phyloP scores from a whole-genome alignment of 225 moss, liverwort and hornwort species.

The Ulota crispa region DNA sequence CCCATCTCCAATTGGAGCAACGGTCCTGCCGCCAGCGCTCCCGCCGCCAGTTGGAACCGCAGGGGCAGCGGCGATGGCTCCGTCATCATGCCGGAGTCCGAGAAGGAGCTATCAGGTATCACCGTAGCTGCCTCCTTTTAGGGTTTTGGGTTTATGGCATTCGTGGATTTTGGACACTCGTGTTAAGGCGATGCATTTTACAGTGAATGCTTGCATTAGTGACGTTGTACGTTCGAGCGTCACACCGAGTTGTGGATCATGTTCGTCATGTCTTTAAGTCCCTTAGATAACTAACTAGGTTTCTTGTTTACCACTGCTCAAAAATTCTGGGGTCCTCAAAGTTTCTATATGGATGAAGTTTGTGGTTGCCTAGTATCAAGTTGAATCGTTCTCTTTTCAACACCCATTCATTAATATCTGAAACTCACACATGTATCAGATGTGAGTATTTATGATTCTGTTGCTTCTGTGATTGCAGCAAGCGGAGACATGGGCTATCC shows the following conservation, averaged over 20 bases:
- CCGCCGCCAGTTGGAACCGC: conserved; percentile 24
- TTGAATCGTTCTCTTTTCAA: neutral
- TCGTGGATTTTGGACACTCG: neutral
- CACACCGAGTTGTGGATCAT: neutral
- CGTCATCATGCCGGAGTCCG: conserved; percentile 22
- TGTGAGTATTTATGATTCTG: neutral
- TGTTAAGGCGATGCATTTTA: neutral
- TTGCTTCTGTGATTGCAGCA: neutral
- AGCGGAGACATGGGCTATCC: conserved; percentile 12
- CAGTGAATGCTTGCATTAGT: neutral
- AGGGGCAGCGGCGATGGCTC: conserved; percentile 39
- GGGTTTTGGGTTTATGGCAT: conserved; percentile 7
- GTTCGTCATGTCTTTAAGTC: neutral
- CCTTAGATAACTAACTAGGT: neutral
- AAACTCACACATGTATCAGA: neutral
- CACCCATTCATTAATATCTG: neutral
- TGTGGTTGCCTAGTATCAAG: neutral
- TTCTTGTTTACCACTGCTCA: neutral
- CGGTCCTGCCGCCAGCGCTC: conserved; percentile 20
- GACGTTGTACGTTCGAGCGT: neutral
- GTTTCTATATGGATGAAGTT: neutral
- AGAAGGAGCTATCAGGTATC: conserved; percentile 41
- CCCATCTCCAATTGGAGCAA: conserved; percentile 13
- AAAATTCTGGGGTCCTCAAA: neutral
- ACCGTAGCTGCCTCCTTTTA: neutral